Evolutionary conservation across 768 basidiomycete genomes (phyloP).

Genomic region (Tylopilus sp.): DNA sequence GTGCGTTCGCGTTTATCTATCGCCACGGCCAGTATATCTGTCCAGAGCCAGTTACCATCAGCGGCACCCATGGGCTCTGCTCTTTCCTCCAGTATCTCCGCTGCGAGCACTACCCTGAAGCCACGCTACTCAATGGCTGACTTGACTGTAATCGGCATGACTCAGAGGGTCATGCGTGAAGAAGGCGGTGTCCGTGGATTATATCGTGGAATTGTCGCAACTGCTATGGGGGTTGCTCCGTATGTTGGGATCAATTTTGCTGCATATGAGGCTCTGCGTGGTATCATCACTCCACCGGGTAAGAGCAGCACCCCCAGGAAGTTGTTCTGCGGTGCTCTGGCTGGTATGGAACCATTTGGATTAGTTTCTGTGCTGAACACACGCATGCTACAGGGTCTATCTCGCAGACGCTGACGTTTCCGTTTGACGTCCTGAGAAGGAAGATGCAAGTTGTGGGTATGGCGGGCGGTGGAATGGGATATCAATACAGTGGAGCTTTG

Average conservation of each 20-base stretch:
- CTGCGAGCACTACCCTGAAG: conserved; percentile 37
- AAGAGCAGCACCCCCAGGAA: conserved; percentile 67
- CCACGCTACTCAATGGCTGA: conserved; percentile 48
- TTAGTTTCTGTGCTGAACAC: conserved; percentile 3
- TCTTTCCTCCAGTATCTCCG: conserved; percentile 43
- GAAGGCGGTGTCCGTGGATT: conserved; percentile 88
- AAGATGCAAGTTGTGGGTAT: conserved; percentile 96
- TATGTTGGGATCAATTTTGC: conserved; percentile 92
- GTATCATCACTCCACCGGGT: conserved; percentile 77
- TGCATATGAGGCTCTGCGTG: conserved; percentile 82
- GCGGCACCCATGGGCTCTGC: conserved; percentile 25
- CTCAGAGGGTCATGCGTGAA: conserved; percentile 82
- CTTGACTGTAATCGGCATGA: conserved; percentile 84
- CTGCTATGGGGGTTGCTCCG: conserved; percentile 87
- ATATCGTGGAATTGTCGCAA: conserved; percentile 82
- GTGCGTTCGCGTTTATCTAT: conserved; percentile 91
- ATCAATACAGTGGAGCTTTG: conserved; percentile 76
- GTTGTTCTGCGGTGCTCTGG: conserved; percentile 80
- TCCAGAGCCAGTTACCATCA: conserved; percentile 26
- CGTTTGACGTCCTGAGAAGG: conserved; percentile 89
- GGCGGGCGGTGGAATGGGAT: conserved; percentile 50
- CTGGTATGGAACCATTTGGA: conserved; percentile 46
- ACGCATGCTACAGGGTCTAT: conserved; percentile 57
- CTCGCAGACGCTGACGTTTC: conserved; percentile 93
- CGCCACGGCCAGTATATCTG: conserved; percentile 76